phyloP scores from a whole-genome alignment of 169 alveolate genomes.

The Theileria annulata region DNA sequence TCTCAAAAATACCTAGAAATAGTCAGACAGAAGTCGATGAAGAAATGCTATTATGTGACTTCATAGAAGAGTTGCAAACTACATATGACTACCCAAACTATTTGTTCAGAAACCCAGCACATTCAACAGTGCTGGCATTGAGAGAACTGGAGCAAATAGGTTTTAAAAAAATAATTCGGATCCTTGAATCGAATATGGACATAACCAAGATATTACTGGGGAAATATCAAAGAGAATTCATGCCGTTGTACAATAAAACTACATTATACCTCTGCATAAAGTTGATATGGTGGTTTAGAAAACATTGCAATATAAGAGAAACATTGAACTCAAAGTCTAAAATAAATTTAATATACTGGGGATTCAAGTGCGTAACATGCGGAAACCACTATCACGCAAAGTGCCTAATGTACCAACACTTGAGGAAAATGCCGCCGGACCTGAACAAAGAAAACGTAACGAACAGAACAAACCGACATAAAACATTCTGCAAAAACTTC shows the following conservation, averaged over 20 bases:
- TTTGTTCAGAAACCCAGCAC: conserved; percentile 20
- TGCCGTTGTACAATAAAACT: conserved; percentile 11
- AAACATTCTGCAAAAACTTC: conserved; percentile 18
- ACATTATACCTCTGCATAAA: conserved; percentile 23
- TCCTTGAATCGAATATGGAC: conserved; percentile 37
- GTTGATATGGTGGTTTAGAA: conserved; percentile 35
- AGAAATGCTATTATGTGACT: conserved; percentile 1
- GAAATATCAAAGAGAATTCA: neutral
- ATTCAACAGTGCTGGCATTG: conserved; percentile 19
- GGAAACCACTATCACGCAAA: conserved; percentile 41
- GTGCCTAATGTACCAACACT: conserved; percentile 39
- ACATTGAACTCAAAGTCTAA: neutral
- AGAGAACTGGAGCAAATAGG: conserved; percentile 20
- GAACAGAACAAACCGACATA: conserved; percentile 12
- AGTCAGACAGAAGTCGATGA: neutral
- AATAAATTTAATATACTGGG: conserved; percentile 53
- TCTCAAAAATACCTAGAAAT: neutral
- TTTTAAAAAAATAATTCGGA: neutral
- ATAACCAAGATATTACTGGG: conserved; percentile 23
- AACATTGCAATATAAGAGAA: conserved; percentile 8
- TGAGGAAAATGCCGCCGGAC: conserved; percentile 29
- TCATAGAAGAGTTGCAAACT: neutral
- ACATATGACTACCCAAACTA: conserved; percentile 22
- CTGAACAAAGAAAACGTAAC: neutral
- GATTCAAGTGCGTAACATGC: conserved; percentile 37